Evolutionary conservation across 176 grass and related monocot genomes (phyloP), one percentile per base, ranked within the genome.

Genomic region (Zizania latifolia): DNA sequence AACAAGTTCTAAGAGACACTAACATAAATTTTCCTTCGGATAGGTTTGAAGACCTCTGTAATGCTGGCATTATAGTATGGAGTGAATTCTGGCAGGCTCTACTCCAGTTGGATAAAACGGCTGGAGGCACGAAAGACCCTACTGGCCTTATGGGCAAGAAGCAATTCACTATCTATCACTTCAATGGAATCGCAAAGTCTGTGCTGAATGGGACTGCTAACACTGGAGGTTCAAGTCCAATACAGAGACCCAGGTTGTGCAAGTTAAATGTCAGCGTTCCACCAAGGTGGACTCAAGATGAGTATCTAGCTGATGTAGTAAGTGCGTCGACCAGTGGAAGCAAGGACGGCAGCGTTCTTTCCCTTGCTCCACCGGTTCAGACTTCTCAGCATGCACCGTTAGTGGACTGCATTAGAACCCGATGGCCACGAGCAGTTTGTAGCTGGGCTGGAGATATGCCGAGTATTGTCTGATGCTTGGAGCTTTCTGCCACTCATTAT

Each of bases 181-280:
- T 99, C 85, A 99, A 99, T 82, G 96, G 96, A 62, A 99, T 99
- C 15, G 96, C 96, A 1, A 99, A 99, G 58, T 95, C 96, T 31
- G 92, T 99, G 61, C 78, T 65, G 15, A 99, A 95, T 71, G 87
- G 86, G 26, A 82, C 46, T 78, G 71, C 69, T 57, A 70, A 72
- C 37, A 15, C n/a, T 1, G 92, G 79, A 59, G 86, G 81, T 3
- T 90, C 86, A 72, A 89, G 26, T 51, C 91, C 86, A 27, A 19
- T 92, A 60, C 96, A 95, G 74, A 95, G 89, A 84, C 96, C 96
- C 35, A 88, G 87, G 53, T 76, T 99, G 24, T 99, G 86, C 64
- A 99, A 94, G 73, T 67, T 99, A 84, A 94, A 84, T 76, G 89
- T 95, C 28, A 72, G 54, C 24, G 96, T 99, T n/a, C 92, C 92